Evolutionary conservation across 208 protist species (phyloP).

Genomic region (Acanthamoeba healyi): DNA sequence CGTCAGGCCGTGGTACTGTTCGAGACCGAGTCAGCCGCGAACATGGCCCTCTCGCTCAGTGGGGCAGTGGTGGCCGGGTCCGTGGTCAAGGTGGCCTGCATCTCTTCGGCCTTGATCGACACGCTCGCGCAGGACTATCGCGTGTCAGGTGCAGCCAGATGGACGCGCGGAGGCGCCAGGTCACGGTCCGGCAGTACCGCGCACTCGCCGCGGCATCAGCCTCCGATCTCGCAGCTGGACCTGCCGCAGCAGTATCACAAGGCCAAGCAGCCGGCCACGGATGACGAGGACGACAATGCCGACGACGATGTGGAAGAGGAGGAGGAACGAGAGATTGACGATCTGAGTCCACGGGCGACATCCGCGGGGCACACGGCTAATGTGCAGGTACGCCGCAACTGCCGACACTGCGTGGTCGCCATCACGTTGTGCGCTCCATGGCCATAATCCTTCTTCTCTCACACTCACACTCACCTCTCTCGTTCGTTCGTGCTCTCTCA

Average conservation of each 20-base stretch:
- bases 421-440: too few relatives aligned
- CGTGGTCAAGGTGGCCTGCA: background rate
- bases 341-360: background rate
- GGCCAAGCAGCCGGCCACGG: background rate
- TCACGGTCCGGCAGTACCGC: too few relatives aligned
- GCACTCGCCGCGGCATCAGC: too few relatives aligned
- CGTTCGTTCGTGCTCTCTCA: too few relatives aligned
- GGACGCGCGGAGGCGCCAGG: background rate
- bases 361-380: background rate
- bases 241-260: background rate
- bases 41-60: slow-evolving; percentile 26
- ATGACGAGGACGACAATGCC: background rate
- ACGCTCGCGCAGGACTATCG: background rate
- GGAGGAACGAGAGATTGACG: background rate
- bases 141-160: background rate
- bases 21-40: background rate
- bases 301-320: background rate
- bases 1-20: background rate
- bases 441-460: too few relatives aligned
- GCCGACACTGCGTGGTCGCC: too few relatives aligned
- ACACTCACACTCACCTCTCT: too few relatives aligned
- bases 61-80: background rate
- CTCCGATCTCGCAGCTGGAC: background rate
- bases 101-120: background rate
- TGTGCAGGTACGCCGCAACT: background rate